Percentiles rank a stretch among this genome's conserved stretches.
phyloP scores from a whole-genome alignment of 225 moss, liverwort and hornwort species.

The Pleurozium schreberi region DNA sequence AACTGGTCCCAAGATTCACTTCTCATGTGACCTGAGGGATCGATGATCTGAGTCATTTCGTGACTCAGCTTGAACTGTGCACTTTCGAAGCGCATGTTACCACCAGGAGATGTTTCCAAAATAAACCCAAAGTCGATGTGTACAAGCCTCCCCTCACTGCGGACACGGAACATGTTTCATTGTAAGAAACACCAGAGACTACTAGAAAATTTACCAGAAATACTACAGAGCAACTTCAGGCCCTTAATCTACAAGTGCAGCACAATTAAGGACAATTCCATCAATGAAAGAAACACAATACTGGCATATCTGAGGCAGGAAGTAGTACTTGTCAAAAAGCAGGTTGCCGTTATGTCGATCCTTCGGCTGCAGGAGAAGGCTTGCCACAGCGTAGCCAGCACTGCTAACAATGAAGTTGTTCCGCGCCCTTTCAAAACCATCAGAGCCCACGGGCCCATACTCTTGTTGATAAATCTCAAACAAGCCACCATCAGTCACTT shows the following conservation, averaged over 20 bases:
- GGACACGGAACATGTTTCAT: background rate
- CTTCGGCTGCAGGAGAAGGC: constrained; percentile 81
- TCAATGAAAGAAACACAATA: background rate
- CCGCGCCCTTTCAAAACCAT: constrained; percentile 58
- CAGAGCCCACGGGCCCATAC: constrained; percentile 64
- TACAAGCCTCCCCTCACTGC: constrained; percentile 72
- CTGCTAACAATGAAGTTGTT: constrained; percentile 84
- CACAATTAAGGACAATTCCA: background rate
- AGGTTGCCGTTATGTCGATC: constrained; percentile 94
- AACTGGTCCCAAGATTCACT: constrained; percentile 78
- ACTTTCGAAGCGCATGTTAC: constrained; percentile 86
- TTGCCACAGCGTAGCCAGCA: constrained; percentile 91
- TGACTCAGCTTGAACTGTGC: constrained; percentile 90
- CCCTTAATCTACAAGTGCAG: background rate
- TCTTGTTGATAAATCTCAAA: constrained; percentile 76
- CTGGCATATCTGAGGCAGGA: background rate
- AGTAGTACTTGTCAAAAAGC: constrained; percentile 63
- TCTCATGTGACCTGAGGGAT: constrained; percentile 82
- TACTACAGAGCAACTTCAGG: background rate
- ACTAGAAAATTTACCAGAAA: background rate
- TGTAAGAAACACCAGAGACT: background rate
- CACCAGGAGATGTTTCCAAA: constrained; percentile 85
- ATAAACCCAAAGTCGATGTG: constrained; percentile 96
- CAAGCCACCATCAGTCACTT: constrained; percentile 71
- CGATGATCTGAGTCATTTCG: constrained; percentile 92